phyloP scores from a whole-genome alignment of 768 basidiomycete species.

The Harrya chromipes region DNA sequence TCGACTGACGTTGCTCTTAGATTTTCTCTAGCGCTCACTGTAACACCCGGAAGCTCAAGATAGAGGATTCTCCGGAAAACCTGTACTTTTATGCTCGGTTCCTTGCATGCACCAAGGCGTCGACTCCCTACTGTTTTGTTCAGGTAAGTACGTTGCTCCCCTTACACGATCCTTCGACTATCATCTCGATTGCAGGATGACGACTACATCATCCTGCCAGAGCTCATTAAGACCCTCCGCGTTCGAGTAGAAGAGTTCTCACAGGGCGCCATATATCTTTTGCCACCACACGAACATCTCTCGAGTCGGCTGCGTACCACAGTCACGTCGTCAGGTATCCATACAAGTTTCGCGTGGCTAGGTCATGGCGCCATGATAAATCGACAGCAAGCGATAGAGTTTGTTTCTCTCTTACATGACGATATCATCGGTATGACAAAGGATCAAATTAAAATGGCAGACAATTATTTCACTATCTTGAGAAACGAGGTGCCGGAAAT shows the following conservation, averaged over 20 bases:
- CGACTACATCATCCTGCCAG: slow-evolving; percentile 59
- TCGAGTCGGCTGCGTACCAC: slow-evolving; percentile 49
- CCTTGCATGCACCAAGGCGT: slow-evolving; percentile 49
- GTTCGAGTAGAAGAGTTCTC: slow-evolving; percentile 32
- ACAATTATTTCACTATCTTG: slow-evolving; percentile 65
- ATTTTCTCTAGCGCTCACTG: slow-evolving; percentile 43
- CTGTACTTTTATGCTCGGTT: slow-evolving; percentile 62
- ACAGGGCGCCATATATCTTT: slow-evolving; percentile 44
- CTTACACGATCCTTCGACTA: neutral
- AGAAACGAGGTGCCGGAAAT: slow-evolving; percentile 53
- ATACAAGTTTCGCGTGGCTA: slow-evolving; percentile 64
- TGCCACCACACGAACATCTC: slow-evolving; percentile 61
- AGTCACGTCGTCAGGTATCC: slow-evolving; percentile 34
- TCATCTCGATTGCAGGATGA: slow-evolving; percentile 48
- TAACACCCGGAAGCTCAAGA: slow-evolving; percentile 41
- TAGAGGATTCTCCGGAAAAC: slow-evolving; percentile 57
- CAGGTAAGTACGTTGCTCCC: slow-evolving; percentile 44
- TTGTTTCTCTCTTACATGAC: slow-evolving; percentile 44
- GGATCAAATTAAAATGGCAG: slow-evolving; percentile 61
- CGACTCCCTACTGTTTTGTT: slow-evolving; percentile 58
- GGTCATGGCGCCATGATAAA: slow-evolving; percentile 59
- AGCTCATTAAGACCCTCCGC: slow-evolving; percentile 52
- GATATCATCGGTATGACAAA: slow-evolving; percentile 40
- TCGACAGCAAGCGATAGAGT: slow-evolving; percentile 41
- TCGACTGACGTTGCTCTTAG: slow-evolving; percentile 24